These are phyloP conservation scores for Ogataea sp. DNA, from an alignment of 805 yeast species.

Conservation along the genomic window DNA sequence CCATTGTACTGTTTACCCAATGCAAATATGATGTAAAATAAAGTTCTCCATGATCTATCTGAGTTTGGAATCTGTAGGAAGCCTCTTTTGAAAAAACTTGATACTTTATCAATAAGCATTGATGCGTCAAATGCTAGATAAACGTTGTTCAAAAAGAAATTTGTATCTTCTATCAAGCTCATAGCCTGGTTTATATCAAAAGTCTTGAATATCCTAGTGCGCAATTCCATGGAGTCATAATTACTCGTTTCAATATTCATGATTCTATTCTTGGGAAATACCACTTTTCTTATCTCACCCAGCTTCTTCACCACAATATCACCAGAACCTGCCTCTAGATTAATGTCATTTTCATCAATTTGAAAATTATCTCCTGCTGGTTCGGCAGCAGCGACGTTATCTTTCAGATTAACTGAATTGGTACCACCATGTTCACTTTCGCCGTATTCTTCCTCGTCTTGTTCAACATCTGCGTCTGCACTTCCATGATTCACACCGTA, in stretches of 20 bases:
- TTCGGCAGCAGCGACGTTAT: not conserved
- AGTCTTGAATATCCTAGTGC: not conserved
- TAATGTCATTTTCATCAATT: not conserved
- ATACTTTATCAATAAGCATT: not conserved
- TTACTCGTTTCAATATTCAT: not conserved
- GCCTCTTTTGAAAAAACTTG: not conserved
- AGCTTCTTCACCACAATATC: not conserved
- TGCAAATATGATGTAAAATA: not conserved
- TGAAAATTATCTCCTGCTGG: not conserved
- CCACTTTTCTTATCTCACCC: not conserved
- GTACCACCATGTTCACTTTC: not conserved
- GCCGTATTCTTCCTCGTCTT: not conserved
- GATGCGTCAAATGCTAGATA: not conserved
- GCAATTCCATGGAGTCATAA: not conserved
- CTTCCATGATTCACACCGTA: no score
- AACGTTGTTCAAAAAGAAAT: not conserved
- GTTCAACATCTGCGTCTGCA: not conserved
- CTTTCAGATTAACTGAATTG: not conserved
- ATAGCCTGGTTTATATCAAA: not conserved
- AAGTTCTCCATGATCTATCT: not conserved
- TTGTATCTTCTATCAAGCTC: not conserved
- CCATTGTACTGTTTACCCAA: slow-evolving; percentile 1
- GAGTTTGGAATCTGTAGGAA: not conserved
- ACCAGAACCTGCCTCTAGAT: not conserved
- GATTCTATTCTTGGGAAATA: not conserved